Base-by-base conservation (phyloP, 2,329 filamentous ascomycete species). In the Akanthomyces dipterigenus region DNA sequence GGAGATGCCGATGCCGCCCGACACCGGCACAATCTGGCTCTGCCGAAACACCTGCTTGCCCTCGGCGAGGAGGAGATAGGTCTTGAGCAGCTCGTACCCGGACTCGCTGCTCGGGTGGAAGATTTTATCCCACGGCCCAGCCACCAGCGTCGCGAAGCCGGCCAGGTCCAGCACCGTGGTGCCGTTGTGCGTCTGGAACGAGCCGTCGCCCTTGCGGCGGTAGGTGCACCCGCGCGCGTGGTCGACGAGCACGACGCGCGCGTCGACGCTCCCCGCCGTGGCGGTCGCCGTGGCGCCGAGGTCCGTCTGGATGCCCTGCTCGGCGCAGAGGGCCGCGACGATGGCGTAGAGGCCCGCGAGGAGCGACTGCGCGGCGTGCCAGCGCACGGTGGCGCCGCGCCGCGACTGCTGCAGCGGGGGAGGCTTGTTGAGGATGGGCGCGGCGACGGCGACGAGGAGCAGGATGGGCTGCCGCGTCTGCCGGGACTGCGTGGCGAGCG, bases 261-360 rank as follows among this genome's bases (percentile, higher is more conserved):
- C 81, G 73, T 97, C 91, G 18, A 96, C 83, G 26, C 90, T 88
- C 50, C 86, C 86, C 0, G 85, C 84, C 16, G 76, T 78, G 46
- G 71, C 69, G 5, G 75, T 74, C 56, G 56, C 28, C 24, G 18
- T n/a, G 11, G 58, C 18, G 1, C 58, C 58, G 7, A 77, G 83
- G 78, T 74, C 90, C 71, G 73, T 90, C 76, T 72, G 88, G 76
- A 77, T 80, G 51, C 77, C 77, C 53, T 84, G 77, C 65, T 85
- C 80, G 14, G 87, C 84, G 64, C 88, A 91, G n/a, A 91, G 78
- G 50, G 87, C 77, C 38, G 88, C 88, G 61, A 95, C 78, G 55
- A 97, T 81, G 68, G 87, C 86, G 79, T 98, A 98, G 26, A 96
- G 71, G 28, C 84, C 83, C 3, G 89, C 89, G 24, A 97, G 76